phyloP scores from a whole-genome alignment of 2,329 filamentous ascomycete species.

The Drechslerella stenobrocha region DNA sequence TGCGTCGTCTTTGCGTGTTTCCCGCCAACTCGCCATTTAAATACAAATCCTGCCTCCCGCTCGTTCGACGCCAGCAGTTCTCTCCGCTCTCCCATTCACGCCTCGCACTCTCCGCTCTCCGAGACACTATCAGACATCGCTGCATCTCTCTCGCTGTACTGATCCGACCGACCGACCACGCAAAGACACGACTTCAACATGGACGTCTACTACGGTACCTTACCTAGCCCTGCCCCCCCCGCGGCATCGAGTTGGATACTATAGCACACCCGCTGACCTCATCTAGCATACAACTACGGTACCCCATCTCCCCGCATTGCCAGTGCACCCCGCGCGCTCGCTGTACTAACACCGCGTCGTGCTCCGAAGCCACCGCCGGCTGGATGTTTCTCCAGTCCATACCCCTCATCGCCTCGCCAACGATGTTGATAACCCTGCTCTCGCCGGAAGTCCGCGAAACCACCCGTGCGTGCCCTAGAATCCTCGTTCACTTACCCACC shows the following conservation, averaged over 20 bases:
- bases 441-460: slow-evolving; percentile 63
- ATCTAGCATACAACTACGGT: slow-evolving; percentile 40
- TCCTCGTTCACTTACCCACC: neutral
- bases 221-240: neutral
- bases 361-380: slow-evolving; percentile 61
- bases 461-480: slow-evolving; percentile 60
- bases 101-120: too few species aligned
- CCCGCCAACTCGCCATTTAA: neutral
- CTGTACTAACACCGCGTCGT: slow-evolving; percentile 47
- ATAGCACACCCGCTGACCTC: neutral
- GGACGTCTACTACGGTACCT: slow-evolving; percentile 40
- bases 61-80: too few species aligned
- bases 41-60: too few species aligned
- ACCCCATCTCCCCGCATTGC: neutral
- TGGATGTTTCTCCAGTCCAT: slow-evolving; percentile 62
- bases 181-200: slow-evolving; percentile 1
- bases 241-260: neutral
- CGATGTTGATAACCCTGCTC: slow-evolving; percentile 65
- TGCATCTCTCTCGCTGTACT: too few species aligned
- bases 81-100: too few species aligned
- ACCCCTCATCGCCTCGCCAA: slow-evolving; percentile 65
- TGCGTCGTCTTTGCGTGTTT: neutral
- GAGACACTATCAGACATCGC: too few species aligned
- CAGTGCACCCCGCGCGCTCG: neutral
- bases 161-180: neutral